Conservation (phyloP, 225 moss, liverwort and hornwort genomes). For the Pseudoscleropodium purum region DNA sequence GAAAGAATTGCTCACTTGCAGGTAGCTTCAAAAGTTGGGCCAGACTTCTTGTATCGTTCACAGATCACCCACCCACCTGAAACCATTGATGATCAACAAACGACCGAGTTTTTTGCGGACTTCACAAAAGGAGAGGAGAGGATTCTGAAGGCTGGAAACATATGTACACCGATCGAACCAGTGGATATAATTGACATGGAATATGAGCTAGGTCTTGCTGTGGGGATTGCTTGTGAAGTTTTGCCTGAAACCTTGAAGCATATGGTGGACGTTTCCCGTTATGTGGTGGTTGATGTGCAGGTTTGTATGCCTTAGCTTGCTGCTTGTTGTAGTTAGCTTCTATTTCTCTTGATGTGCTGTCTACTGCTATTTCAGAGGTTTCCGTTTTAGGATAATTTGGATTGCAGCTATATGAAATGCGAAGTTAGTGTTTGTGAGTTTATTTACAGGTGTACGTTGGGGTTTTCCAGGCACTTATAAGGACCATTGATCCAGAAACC, state of each 20-base stretch:
- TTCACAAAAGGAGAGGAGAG: conserved; percentile 78
- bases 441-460: neutral
- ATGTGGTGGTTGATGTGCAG: conserved; percentile 84
- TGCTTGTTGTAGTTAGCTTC: neutral
- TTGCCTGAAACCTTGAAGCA: conserved; percentile 71
- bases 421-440: neutral
- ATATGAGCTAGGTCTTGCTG: conserved; percentile 75
- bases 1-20: conserved; percentile 6
- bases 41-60: conserved; percentile 63
- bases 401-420: neutral
- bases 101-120: conserved; percentile 88
- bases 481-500: conserved; percentile 64
- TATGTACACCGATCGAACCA: conserved; percentile 76
- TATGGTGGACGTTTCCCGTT: conserved; percentile 61
- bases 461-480: conserved; percentile 57
- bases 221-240: conserved; percentile 86
- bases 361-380: neutral
- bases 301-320: neutral
- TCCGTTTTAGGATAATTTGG: neutral
- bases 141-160: conserved; percentile 67
- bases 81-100: conserved; percentile 40
- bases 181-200: conserved; percentile 41
- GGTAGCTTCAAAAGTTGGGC: conserved; percentile 84
- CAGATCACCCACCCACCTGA: conserved; percentile 57
- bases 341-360: neutral